phyloP scores from a whole-genome alignment of 129 eudicot genomes.

The Glebionis coronaria region DNA sequence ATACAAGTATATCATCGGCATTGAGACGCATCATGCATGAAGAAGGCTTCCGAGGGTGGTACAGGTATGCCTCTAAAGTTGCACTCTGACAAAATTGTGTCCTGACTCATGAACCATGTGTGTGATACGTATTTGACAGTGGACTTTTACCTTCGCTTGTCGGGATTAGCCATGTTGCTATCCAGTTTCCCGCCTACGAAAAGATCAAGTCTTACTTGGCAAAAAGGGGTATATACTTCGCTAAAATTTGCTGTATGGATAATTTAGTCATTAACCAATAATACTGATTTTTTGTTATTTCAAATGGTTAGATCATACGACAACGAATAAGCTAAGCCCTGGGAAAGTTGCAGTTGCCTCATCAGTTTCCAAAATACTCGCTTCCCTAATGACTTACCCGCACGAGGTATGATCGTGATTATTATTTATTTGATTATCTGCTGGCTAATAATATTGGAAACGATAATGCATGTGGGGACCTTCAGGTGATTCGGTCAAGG shows the following conservation, averaged over 20 bases:
- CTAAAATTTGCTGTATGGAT: slow-evolving; percentile 12
- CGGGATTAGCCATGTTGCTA: slow-evolving; percentile 91
- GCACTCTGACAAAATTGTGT: slow-evolving; percentile 5
- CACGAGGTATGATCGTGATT: slow-evolving; percentile 57
- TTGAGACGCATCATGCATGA: slow-evolving; percentile 60
- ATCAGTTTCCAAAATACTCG: slow-evolving; percentile 68
- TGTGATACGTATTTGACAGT: slow-evolving; percentile 34
- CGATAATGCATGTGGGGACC: neutral
- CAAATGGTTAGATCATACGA: slow-evolving; percentile 55
- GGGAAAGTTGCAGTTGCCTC: slow-evolving; percentile 83
- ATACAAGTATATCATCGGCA: slow-evolving; percentile 63
- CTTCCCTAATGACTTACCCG: slow-evolving; percentile 87
- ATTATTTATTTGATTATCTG: too few species aligned
- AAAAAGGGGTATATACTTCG: slow-evolving; percentile 46
- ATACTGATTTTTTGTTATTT: slow-evolving; percentile 34
- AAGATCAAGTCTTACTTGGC: slow-evolving; percentile 74
- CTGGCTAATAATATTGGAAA: neutral
- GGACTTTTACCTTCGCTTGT: slow-evolving; percentile 95
- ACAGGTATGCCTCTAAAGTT: slow-evolving; percentile 51
- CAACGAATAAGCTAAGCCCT: slow-evolving; percentile 51
- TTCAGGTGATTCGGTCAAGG: slow-evolving; percentile 74
- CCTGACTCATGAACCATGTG: neutral
- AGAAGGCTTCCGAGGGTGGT: slow-evolving; percentile 91
- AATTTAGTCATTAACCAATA: slow-evolving; percentile 8
- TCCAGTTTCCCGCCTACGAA: slow-evolving; percentile 96